A percentile compares a stretch with the other conserved stretches of the same genome.
These are phyloP conservation scores for Botrytis galanthina DNA, from an alignment of 2,329 filamentous ascomycete genomes.

Conservation along the genomic window DNA sequence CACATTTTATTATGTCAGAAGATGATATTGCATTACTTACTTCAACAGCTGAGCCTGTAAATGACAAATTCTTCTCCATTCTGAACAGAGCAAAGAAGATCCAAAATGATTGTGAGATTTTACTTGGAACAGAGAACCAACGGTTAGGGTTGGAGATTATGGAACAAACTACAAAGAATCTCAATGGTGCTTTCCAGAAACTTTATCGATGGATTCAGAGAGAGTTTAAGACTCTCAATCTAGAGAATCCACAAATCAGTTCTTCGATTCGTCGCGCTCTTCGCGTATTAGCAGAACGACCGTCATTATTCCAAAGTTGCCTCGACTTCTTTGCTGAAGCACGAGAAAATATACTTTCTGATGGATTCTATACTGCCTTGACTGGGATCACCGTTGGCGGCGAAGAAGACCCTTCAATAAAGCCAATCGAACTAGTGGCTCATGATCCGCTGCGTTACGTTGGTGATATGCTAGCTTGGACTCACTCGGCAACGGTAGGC, in stretches of 20 bases:
- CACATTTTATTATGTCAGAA: constrained; percentile 81
- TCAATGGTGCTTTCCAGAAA: constrained; percentile 92
- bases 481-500: constrained; percentile 89
- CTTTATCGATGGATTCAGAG: constrained; percentile 93
- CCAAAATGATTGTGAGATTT: constrained; percentile 80
- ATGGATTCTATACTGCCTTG: constrained; percentile 83
- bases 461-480: constrained; percentile 97
- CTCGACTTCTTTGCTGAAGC: constrained; percentile 91
- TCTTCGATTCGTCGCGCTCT: constrained; percentile 79
- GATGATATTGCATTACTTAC: constrained; percentile 75
- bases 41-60: constrained; percentile 74
- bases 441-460: constrained; percentile 91
- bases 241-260: constrained; percentile 92
- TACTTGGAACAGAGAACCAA: constrained; percentile 89
- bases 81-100: constrained; percentile 82
- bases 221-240: constrained; percentile 86
- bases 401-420: constrained; percentile 60
- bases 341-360: constrained; percentile 79
- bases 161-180: constrained; percentile 80
- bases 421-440: constrained; percentile 90
- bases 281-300: constrained; percentile 82
- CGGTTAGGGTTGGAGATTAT: constrained; percentile 85
- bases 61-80: constrained; percentile 78
- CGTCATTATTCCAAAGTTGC: constrained; percentile 88
- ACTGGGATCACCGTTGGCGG: constrained; percentile 66